These are phyloP conservation scores for Serendipita sp. DNA, from an alignment of 768 basidiomycete genomes.

Conservation along the genomic window DNA sequence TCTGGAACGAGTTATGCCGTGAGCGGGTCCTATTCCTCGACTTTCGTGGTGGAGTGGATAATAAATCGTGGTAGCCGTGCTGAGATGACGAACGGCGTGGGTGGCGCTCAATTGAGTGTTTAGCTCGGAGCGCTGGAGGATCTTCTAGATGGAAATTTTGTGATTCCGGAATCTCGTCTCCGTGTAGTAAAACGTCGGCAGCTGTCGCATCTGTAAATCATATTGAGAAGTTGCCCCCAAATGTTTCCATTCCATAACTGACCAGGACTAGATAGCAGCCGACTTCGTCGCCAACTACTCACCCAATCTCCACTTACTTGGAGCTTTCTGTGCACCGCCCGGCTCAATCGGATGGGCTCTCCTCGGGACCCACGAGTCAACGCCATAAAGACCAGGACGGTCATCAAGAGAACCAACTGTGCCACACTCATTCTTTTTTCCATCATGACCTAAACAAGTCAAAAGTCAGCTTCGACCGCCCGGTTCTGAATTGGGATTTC, in stretches of 20 bases:
- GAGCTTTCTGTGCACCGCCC: neutral
- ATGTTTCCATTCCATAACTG: neutral
- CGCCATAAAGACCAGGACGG: slow-evolving; percentile 73
- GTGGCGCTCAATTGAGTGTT: neutral
- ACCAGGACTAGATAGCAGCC: neutral
- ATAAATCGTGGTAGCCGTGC: neutral
- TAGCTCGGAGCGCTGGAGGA: neutral
- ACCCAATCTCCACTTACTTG: neutral
- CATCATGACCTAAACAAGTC: slow-evolving; percentile 43
- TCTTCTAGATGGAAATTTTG: neutral
- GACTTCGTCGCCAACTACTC: neutral
- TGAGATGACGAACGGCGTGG: neutral
- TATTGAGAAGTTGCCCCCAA: neutral
- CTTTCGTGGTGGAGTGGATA: neutral
- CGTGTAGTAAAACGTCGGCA: neutral
- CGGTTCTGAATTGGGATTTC: slow-evolving; percentile 4
- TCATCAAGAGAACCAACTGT: slow-evolving; percentile 68
- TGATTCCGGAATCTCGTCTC: neutral
- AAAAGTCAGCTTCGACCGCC: neutral
- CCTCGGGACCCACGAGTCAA: slow-evolving; percentile 55
- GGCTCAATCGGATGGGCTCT: neutral
- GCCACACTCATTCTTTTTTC: slow-evolving; percentile 84
- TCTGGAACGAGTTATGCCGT: neutral
- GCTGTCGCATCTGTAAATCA: neutral
- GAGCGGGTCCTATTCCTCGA: neutral